Percentiles rank a stretch among this genome's conserved stretches.
phyloP scores from a whole-genome alignment of 106 monocot genomes.

The Narthecium ossifragum region DNA sequence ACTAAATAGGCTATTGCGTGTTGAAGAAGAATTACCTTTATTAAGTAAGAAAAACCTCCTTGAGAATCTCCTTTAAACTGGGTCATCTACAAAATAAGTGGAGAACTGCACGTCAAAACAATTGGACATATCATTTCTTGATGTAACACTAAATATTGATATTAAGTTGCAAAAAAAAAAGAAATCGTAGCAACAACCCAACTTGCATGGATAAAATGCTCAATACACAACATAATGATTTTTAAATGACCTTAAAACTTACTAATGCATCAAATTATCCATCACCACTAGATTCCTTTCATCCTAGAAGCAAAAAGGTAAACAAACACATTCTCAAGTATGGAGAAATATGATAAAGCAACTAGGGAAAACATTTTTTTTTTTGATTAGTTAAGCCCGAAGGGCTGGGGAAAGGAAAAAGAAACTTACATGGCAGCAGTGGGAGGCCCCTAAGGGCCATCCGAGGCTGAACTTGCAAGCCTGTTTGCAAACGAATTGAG shows the following conservation, averaged over 20 bases:
- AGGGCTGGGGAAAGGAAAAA: no score
- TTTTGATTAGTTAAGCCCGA: no score
- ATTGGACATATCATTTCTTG: constrained; percentile 30
- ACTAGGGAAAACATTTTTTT: no score
- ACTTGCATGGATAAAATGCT: not conserved
- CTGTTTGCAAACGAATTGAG: no score
- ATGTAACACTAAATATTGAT: not conserved
- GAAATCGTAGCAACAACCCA: not conserved
- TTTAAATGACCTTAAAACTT: not conserved
- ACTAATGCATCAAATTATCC: not conserved
- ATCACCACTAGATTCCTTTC: no score
- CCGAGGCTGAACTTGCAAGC: no score
- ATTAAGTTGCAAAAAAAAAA: not conserved
- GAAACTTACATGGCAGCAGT: no score
- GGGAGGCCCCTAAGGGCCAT: no score
- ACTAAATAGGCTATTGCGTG: not conserved
- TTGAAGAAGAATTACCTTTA: constrained; percentile 46
- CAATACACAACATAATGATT: not conserved
- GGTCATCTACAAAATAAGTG: constrained; percentile 72
- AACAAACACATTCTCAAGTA: not conserved
- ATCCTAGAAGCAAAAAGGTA: not conserved
- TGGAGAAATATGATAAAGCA: not conserved
- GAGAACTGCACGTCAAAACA: constrained; percentile 55
- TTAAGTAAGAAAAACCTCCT: constrained; percentile 46
- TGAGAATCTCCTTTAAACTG: constrained; percentile 44